phyloP scores from a whole-genome alignment of 108 stramenopile genomes.

The Nannochloropsis gaditana region DNA sequence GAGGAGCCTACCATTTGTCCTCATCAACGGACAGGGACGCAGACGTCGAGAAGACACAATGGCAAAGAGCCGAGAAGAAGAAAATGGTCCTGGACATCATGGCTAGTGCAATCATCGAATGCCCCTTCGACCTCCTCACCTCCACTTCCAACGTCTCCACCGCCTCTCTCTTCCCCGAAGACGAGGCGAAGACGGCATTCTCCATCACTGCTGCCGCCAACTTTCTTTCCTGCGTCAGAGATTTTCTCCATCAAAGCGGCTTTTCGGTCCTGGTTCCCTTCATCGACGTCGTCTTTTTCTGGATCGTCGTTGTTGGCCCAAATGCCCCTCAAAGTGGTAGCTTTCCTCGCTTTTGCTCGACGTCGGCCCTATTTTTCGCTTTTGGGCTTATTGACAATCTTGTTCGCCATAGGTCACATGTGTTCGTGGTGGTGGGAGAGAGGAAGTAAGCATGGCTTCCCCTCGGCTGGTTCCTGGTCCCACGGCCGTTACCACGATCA shows the following conservation, averaged over 20 bases:
- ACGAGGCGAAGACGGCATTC: neutral
- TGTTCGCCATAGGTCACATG: neutral
- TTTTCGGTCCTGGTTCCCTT: neutral
- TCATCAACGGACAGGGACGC: too few species aligned
- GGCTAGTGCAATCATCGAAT: neutral
- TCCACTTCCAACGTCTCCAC: neutral
- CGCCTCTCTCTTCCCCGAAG: neutral
- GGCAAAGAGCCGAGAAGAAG: neutral
- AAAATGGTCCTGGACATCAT: neutral
- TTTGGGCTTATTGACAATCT: neutral
- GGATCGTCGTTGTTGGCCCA: neutral
- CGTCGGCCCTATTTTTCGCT: neutral
- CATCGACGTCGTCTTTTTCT: neutral
- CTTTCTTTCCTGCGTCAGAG: neutral
- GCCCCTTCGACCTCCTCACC: neutral
- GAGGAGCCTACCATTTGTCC: too few species aligned
- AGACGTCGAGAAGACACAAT: too few species aligned
- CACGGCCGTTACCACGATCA: conserved; percentile 19
- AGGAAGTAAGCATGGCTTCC: neutral
- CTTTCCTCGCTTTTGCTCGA: neutral
- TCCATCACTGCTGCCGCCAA: neutral
- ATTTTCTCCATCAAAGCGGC: neutral
- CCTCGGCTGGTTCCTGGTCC: neutral
- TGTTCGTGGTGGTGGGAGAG: neutral
- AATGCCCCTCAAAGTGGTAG: neutral